Evolutionary conservation across 148 eudicot genomes (phyloP), one percentile per base, ranked within the genome.

Genomic region (Polygonum maritimum): DNA sequence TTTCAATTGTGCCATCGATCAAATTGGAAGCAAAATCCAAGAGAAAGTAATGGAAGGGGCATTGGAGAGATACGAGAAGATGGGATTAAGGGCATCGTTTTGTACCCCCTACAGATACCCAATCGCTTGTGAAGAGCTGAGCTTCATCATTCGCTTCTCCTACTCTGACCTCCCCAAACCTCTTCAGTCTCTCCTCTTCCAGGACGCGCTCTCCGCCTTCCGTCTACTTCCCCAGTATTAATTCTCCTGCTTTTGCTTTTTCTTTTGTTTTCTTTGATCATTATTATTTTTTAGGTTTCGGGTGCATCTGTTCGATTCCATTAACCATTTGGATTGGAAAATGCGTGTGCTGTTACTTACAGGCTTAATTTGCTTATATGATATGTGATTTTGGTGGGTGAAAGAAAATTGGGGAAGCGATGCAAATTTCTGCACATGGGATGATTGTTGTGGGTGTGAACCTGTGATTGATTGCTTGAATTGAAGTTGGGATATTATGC

Each of bases 171-270:
- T 83, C 39, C 87, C 93, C 47, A 94, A 94, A 86, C 57, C 72
- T 74, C 88, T 94, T 52, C 98, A 94, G 75, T 84, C 87, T 73
- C 87, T 88, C 78, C 39, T 94, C 74, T 82, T 90, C 73, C 88
- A 88, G 48, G 88, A 94, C 69, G 81, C 89, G 62, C 80, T 94
- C 60, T 8, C 75, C 77, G 96, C 98, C 71, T 90, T 94, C 80
- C 87, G 82, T 78, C 82, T 86, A 51, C 96, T 94, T 79, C 93
- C 96, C 19, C 62, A 67, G 97, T 94, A 87, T 78, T 94, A 87
- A 78, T 39, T 41, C n/a, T 48, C 44, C 16, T 19, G 51, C 31
- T 26, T 5, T 54, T 57, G 44, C n/a, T 69, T 48, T 5, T 57
- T 21, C n/a, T 69, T 48, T 5, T 67, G 16, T 49, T 55, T 75